Evolutionary conservation across 805 yeast genomes (phyloP), one percentile per base, ranked within the genome.

Genomic region (Lachancea quebecensis): DNA sequence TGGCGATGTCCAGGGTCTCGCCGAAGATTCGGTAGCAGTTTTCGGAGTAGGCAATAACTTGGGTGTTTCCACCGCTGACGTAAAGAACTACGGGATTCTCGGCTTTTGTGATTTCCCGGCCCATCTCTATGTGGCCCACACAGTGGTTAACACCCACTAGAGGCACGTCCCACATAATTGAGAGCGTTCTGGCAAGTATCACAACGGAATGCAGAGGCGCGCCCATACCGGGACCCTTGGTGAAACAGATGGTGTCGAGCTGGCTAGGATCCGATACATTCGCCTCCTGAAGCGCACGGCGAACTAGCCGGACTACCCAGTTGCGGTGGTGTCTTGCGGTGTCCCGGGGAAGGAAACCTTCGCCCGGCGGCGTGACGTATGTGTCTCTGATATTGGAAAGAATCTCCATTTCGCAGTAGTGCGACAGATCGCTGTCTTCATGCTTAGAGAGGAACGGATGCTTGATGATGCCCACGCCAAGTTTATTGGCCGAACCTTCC

Each of bases 141-240:
- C 99, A 93, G 65, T 93, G 99, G 58, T 93, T 93, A 3, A 93
- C 99, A 0, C 98, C 98, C 7, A 93, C 82, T 29, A 93, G 64
- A 0, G 99, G 98, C 17, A 85, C 67, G 2, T 76, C 62, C 95
- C 95, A 88, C 53, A 91, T 60, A 54, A 83, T 79, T 8, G 88
- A 71, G 33, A 90, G 67, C 0, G 96, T 81, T 59, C 99, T 71
- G 1, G 99, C 98, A 1, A 95, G 95, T 40, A 93, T 73, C 2
- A 84, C 98, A 34, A 89, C 96, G 45, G 91, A 80, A 56, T 93
- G 95, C 43, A 93, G 68, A 0, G 99, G 99, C 0, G 98, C 98
- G 2, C 99, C 99, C 98, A 93, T 93, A 1, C 99, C 99, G 0
- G 99, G 99, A 4, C 99, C 99, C 65, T 85, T 95, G 1, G 99